phyloP scores from a whole-genome alignment of 352 stramenopile genomes.

The Phytophthora sansomeana region DNA sequence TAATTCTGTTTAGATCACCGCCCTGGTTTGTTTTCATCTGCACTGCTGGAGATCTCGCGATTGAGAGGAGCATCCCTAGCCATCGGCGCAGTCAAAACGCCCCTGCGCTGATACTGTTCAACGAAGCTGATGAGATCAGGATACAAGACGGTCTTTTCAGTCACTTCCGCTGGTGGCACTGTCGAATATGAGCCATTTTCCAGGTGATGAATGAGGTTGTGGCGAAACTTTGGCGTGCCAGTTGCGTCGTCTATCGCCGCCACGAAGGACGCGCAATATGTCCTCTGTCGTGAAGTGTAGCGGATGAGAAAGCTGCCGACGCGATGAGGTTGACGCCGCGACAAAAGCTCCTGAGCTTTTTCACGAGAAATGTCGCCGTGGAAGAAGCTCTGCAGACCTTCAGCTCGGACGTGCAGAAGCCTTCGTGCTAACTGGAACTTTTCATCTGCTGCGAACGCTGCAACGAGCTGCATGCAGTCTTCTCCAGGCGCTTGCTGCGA shows the following conservation, averaged over 20 bases:
- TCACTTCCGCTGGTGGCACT: slow-evolving; percentile 61
- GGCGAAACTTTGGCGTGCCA: slow-evolving; percentile 50
- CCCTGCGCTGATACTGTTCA: slow-evolving; percentile 77
- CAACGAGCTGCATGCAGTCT: slow-evolving; percentile 63
- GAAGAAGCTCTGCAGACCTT: slow-evolving; percentile 81
- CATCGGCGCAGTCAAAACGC: slow-evolving; percentile 61
- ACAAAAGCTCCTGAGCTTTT: slow-evolving; percentile 55
- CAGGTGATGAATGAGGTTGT: slow-evolving; percentile 82
- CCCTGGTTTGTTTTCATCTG: slow-evolving; percentile 11
- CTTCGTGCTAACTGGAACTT: slow-evolving; percentile 73
- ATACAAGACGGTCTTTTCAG: slow-evolving; percentile 57
- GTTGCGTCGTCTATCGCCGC: slow-evolving; percentile 48
- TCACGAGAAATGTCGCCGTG: slow-evolving; percentile 76
- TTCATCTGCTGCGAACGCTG: slow-evolving; percentile 64
- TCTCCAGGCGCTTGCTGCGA: slow-evolving; percentile 60
- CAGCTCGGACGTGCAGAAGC: slow-evolving; percentile 57
- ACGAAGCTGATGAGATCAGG: slow-evolving; percentile 82
- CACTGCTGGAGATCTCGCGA: slow-evolving; percentile 57
- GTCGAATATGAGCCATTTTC: slow-evolving; percentile 69
- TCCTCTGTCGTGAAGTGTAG: slow-evolving; percentile 69
- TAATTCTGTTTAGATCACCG: not conserved
- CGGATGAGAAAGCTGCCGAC: slow-evolving; percentile 76
- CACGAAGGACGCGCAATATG: slow-evolving; percentile 81
- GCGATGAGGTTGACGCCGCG: slow-evolving; percentile 33
- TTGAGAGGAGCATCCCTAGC: slow-evolving; percentile 58